Percentiles rank a stretch among this genome's conserved stretches.
These are phyloP conservation scores for Paecilomyces dactylethromorphus DNA, from an alignment of 2,329 filamentous ascomycete genomes.

Conservation along the genomic window DNA sequence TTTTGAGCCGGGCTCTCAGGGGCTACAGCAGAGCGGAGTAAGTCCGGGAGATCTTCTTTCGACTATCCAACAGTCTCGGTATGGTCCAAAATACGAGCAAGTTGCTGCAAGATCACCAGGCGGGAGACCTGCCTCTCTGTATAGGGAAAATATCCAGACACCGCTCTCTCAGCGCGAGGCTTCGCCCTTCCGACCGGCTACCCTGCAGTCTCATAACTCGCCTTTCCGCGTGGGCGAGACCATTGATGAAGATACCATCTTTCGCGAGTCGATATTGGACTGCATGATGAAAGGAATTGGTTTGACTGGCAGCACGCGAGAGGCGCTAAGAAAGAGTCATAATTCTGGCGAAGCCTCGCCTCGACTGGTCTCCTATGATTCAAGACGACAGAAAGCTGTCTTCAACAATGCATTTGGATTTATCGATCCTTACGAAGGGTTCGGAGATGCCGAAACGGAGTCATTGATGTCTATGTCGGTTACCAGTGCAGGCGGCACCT, in stretches of 20 bases:
- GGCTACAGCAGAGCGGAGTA: conserved; percentile 39
- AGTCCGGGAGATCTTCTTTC: conserved; percentile 74
- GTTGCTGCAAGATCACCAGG: conserved; percentile 14
- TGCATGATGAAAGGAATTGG: conserved; percentile 96
- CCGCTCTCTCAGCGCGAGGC: conserved; percentile 41
- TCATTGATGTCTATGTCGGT: conserved; percentile 67
- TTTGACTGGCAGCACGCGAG: conserved; percentile 58
- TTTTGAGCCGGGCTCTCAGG: conserved; percentile 16
- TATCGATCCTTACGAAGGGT: conserved; percentile 73
- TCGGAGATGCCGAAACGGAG: conserved; percentile 73
- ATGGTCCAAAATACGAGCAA: conserved; percentile 45
- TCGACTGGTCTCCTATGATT: conserved; percentile 74
- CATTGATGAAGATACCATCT: conserved; percentile 79
- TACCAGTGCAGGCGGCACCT: conserved; percentile 55
- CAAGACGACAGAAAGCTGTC: conserved; percentile 68
- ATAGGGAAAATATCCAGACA: conserved; percentile 11
- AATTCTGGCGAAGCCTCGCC: conserved; percentile 80
- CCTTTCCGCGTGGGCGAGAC: conserved; percentile 67
- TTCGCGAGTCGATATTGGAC: conserved; percentile 82
- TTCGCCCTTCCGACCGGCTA: conserved; percentile 26
- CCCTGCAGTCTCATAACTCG: conserved; percentile 19
- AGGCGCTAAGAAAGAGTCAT: conserved; percentile 56
- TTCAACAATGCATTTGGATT: conserved; percentile 87
- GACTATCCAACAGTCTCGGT: conserved; percentile 65
- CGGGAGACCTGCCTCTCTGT: neutral